These are phyloP conservation scores for Coemansia sp. DNA, from an alignment of 192 early-diverging fungal genomes.

Conservation along the genomic window DNA sequence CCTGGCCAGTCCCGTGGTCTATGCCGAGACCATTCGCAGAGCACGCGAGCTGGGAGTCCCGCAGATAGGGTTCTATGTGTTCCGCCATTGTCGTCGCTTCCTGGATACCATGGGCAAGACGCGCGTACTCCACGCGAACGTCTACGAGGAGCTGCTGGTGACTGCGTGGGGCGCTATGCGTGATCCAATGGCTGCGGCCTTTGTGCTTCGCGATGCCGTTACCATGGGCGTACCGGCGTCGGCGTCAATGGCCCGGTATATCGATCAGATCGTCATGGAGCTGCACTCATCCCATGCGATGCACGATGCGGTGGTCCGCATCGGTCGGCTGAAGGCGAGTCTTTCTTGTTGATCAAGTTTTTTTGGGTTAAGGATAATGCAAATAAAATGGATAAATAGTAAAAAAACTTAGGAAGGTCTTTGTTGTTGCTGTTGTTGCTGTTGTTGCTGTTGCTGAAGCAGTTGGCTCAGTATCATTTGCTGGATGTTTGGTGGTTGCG, in stretches of 20 bases:
- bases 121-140: constrained; percentile 17
- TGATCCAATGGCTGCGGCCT: constrained; percentile 26
- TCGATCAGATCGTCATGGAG: constrained; percentile 29
- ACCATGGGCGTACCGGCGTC: constrained; percentile 19
- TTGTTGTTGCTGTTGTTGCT: constrained; percentile 35
- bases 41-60: constrained; percentile 33
- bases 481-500: constrained; percentile 35
- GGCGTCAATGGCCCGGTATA: constrained; percentile 22
- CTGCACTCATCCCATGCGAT: constrained; percentile 28
- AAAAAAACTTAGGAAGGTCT: constrained; percentile 26
- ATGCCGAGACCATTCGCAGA: constrained; percentile 27
- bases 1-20: constrained; percentile 31
- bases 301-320: neutral
- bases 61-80: constrained; percentile 24
- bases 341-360: neutral
- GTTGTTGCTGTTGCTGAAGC: constrained; percentile 39
- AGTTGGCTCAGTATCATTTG: constrained; percentile 28
- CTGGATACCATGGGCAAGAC: constrained; percentile 27
- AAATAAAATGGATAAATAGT: neutral
- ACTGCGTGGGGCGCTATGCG: constrained; percentile 29
- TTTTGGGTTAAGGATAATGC: neutral
- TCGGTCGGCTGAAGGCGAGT: neutral
- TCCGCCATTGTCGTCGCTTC: constrained; percentile 28
- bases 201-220: constrained; percentile 30
- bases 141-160: constrained; percentile 38